Evolutionary conservation across 441 rosid genomes (phyloP), one percentile per base, ranked within the genome.

Genomic region (Populus hybrid): DNA sequence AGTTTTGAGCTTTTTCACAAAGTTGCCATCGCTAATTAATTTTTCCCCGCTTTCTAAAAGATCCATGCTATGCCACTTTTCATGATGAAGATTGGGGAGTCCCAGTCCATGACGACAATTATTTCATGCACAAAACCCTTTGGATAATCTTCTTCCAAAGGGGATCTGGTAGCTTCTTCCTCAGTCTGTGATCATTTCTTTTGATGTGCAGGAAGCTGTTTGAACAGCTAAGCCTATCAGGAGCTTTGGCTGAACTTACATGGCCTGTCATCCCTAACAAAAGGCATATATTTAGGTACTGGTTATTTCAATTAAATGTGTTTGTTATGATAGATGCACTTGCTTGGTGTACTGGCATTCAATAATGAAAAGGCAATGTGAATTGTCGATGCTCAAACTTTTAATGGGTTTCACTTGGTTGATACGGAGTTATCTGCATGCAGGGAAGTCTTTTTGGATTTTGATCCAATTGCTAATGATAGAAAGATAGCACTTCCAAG

Each of bases 1-100:
- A 26, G 34, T 46, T 75, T 30, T 30, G 46, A 75, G 59, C 78
- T 67, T 46, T 11, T 40, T 12, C 36, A 16, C 10, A 9, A 70
- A 42, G 61, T 71, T 71, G 63, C 32, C 12, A 26, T 68, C 34
- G 6, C 75, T n/a, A 14, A 61, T 61, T 19, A 72, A 30, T 7
- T 5, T 65, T 77, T 69, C 71, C 64, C 66, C 81, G 36, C 35
- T 24, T 72, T 28, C 61, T 6, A 80, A 91, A 80, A 91, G 94
- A 92, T 80, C 88, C 90, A 1, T 78, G 80, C 69, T 86, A 90
- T 79, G 87, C 82, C 74, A 84, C 88, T 79, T 92, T 92, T 83
- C 93, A 92, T 71, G 93, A 92, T 73, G 91, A 92, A 83, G 97
- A 90, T 86, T 89, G 93, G 93, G 97, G 94, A 75, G 86, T 90